A percentile compares a stretch with the other conserved stretches of the same genome.
Conservation (phyloP, 352 stramenopile species). For the Plasmopara halstedii region DNA sequence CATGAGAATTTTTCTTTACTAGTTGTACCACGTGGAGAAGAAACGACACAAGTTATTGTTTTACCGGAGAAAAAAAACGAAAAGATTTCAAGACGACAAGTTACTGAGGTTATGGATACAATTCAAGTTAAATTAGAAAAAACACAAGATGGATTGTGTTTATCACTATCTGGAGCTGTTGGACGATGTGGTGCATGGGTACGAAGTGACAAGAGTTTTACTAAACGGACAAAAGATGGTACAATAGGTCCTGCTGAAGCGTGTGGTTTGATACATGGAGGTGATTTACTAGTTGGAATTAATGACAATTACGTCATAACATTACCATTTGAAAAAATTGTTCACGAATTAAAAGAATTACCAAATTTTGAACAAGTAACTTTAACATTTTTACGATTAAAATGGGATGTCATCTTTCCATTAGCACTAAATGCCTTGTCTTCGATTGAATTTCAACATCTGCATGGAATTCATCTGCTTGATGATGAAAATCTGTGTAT, state of each 20-base stretch:
- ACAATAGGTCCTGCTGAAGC: conserved; percentile 51
- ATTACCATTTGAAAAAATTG: conserved; percentile 63
- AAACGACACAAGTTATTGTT: conserved; percentile 27
- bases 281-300: conserved; percentile 66
- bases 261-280: conserved; percentile 43
- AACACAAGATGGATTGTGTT: conserved; percentile 57
- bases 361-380: conserved; percentile 31
- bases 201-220: conserved; percentile 70
- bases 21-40: conserved; percentile 45
- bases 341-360: conserved; percentile 52
- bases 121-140: conserved; percentile 50
- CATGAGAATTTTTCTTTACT: conserved; percentile 51
- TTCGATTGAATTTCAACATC: conserved; percentile 36
- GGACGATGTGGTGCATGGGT: conserved; percentile 73
- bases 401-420: conserved; percentile 47
- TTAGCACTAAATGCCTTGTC: conserved; percentile 45
- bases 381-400: conserved; percentile 52
- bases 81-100: too few relatives aligned
- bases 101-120: conserved; percentile 4
- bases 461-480: conserved; percentile 37
- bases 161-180: conserved; percentile 69
- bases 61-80: conserved; percentile 16
- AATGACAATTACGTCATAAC: conserved; percentile 53
- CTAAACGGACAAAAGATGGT: conserved; percentile 33
- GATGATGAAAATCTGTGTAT: conserved; percentile 62